phyloP scores from a whole-genome alignment of 441 rosid genomes.

The Kokia cookei region DNA sequence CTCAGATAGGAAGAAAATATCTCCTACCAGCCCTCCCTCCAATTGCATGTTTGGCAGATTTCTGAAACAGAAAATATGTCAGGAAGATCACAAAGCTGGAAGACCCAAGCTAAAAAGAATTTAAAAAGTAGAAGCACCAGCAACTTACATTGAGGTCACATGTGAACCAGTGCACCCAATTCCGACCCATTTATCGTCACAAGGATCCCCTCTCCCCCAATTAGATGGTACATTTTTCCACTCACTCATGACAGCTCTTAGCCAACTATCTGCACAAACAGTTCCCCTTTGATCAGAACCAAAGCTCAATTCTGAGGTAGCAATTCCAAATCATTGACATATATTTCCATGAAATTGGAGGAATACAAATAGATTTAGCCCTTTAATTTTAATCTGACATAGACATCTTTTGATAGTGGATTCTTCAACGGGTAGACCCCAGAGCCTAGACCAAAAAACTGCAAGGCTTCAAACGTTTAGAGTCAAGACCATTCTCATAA shows the following conservation, averaged over 20 bases:
- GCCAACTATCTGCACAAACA: conserved; percentile 30
- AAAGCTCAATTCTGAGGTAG: not conserved
- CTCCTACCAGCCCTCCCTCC: conserved; percentile 46
- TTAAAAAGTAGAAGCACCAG: not conserved
- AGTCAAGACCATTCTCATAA: not conserved
- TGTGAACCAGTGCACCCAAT: conserved; percentile 46
- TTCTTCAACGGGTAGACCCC: not conserved
- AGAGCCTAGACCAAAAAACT: not conserved
- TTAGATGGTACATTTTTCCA: conserved; percentile 53
- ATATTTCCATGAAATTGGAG: not conserved
- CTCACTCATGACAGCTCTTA: conserved; percentile 31
- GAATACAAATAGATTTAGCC: not conserved
- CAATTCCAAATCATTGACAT: not conserved
- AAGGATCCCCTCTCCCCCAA: conserved; percentile 76
- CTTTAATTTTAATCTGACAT: not conserved
- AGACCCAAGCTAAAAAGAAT: not conserved
- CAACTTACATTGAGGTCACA: conserved; percentile 54
- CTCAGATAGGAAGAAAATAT: conserved; percentile 50
- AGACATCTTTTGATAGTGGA: not conserved
- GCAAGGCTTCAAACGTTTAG: not conserved
- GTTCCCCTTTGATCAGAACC: not conserved
- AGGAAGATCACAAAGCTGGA: not conserved
- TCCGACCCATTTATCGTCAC: conserved; percentile 73
- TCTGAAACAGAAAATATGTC: conserved; percentile 36
- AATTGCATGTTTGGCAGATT: conserved; percentile 42